phyloP scores from a whole-genome alignment of 495 filamentous ascomycete species.

The Xylaria curta region DNA sequence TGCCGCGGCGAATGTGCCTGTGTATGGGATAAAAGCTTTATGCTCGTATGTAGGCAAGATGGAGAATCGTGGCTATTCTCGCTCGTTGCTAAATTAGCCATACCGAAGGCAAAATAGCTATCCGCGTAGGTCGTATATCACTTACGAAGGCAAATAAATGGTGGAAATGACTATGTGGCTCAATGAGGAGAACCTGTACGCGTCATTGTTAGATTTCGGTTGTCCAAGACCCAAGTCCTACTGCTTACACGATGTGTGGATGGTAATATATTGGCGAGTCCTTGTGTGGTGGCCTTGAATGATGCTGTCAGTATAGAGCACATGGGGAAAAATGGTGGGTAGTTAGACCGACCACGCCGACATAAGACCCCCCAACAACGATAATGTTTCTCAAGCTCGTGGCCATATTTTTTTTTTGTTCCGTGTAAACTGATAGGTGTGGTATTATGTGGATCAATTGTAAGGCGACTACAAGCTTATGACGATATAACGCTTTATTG shows the following conservation, averaged over 20 bases:
- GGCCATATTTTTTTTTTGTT: slow-evolving; percentile 18
- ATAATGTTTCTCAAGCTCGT: slow-evolving; percentile 33
- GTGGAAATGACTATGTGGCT: slow-evolving; percentile 61
- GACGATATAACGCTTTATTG: neutral
- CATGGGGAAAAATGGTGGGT: neutral
- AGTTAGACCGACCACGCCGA: slow-evolving; percentile 34
- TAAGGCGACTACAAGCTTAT: neutral
- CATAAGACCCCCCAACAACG: slow-evolving; percentile 39
- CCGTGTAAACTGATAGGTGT: neutral
- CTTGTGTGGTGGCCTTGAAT: slow-evolving; percentile 34
- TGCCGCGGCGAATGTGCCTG: slow-evolving; percentile 43
- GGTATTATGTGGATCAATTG: neutral
- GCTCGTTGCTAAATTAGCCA: neutral
- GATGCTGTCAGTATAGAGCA: neutral
- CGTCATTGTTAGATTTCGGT: neutral
- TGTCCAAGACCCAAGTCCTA: neutral
- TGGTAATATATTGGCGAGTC: slow-evolving; percentile 36
- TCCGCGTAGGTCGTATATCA: neutral
- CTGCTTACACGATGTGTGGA: slow-evolving; percentile 38
- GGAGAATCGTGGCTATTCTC: slow-evolving; percentile 56
- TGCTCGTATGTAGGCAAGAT: slow-evolving; percentile 57
- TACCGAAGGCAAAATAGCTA: neutral
- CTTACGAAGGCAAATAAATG: slow-evolving; percentile 62
- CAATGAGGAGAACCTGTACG: slow-evolving; percentile 54
- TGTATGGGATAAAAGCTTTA: slow-evolving; percentile 64